Conservation (phyloP, 2,329 filamentous ascomycete genomes). For the Cercospora sp. region DNA sequence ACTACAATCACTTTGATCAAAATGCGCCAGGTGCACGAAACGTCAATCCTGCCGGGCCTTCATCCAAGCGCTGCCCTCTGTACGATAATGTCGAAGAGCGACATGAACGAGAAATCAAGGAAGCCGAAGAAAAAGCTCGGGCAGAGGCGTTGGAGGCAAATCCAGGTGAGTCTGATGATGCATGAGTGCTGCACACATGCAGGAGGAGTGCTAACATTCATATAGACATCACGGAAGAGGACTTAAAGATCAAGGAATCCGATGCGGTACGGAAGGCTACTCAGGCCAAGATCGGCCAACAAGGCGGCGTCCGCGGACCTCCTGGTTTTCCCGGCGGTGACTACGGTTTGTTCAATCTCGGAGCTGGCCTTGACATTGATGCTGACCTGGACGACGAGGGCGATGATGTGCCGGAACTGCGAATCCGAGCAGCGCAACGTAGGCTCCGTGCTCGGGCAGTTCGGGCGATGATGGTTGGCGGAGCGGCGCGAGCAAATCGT, state of each 20-base stretch:
- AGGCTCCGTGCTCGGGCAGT: neutral
- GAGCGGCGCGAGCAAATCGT: neutral
- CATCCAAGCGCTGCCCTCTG: slow-evolving; percentile 59
- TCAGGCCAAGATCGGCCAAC: slow-evolving; percentile 15
- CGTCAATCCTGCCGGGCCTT: slow-evolving; percentile 39
- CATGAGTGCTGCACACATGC: neutral
- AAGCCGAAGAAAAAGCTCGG: slow-evolving; percentile 60
- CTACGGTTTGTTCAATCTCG: slow-evolving; percentile 11
- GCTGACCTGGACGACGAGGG: slow-evolving; percentile 18
- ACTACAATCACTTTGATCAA: slow-evolving; percentile 72
- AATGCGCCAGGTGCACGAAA: slow-evolving; percentile 33
- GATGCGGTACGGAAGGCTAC: slow-evolving; percentile 38
- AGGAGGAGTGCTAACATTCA: neutral
- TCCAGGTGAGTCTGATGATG: slow-evolving; percentile 41
- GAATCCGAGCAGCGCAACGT: neutral
- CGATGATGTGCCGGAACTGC: slow-evolving; percentile 3
- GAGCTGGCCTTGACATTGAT: slow-evolving; percentile 18
- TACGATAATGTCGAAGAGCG: slow-evolving; percentile 63
- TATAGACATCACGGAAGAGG: slow-evolving; percentile 54
- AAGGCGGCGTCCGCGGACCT: neutral
- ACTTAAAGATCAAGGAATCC: slow-evolving; percentile 62
- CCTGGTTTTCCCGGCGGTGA: neutral
- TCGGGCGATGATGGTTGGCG: neutral
- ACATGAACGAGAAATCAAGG: slow-evolving; percentile 63
- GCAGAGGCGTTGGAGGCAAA: slow-evolving; percentile 59